Evolutionary conservation across 2,329 filamentous ascomycete species (phyloP).

Genomic region (Colletotrichum sp.): DNA sequence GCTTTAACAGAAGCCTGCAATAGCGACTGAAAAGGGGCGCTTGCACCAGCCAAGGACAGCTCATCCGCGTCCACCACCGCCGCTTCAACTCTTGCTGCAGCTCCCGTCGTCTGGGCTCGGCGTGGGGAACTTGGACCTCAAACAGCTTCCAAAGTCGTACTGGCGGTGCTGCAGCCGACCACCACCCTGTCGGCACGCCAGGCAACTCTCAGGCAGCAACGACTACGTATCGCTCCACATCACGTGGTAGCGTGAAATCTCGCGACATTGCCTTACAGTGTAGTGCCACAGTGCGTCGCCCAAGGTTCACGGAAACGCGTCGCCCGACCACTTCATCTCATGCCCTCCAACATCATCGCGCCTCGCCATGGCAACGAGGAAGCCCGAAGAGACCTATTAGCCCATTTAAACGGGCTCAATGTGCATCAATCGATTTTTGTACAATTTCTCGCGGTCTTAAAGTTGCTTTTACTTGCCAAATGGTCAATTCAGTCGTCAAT

Average conservation of each 20-base stretch:
- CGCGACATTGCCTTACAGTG: slow-evolving; percentile 31
- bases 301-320: slow-evolving; percentile 41
- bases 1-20: neutral
- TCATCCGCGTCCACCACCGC: neutral
- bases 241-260: slow-evolving; percentile 51
- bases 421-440: slow-evolving; percentile 23
- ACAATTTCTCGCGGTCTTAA: slow-evolving; percentile 6
- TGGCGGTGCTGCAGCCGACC: neutral
- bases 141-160: neutral
- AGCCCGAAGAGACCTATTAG: slow-evolving; percentile 14
- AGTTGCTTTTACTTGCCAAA: slow-evolving; percentile 18
- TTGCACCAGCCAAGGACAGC: neutral
- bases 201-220: slow-evolving; percentile 17
- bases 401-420: neutral
- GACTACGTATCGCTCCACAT: slow-evolving; percentile 20
- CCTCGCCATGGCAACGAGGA: slow-evolving; percentile 32
- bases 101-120: neutral
- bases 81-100: neutral
- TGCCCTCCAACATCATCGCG: slow-evolving; percentile 24
- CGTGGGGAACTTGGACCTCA: neutral
- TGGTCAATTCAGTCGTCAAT: neutral
- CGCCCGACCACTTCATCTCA: slow-evolving; percentile 35
- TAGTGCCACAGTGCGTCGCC: slow-evolving; percentile 25
- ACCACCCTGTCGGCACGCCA: neutral
- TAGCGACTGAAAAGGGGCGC: neutral